Conservation (phyloP, 2,329 filamentous ascomycete species). For the Trichoderma koningiopsis region DNA sequence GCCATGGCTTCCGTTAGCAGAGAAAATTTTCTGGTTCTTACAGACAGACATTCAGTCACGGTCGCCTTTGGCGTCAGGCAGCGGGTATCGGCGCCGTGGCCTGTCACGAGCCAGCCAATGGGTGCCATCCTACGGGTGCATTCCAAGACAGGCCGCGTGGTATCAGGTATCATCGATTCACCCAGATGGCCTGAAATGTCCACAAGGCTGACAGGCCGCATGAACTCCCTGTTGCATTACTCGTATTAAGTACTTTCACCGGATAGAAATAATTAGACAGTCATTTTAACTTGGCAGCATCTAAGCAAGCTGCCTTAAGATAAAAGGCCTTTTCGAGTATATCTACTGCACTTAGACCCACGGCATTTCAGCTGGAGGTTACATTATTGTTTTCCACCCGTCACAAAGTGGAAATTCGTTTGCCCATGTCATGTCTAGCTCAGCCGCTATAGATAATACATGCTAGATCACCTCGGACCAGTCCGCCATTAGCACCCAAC, state of each 20-base stretch:
- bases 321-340: not conserved
- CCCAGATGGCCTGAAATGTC: not conserved
- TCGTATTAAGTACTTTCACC: no score
- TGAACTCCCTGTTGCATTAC: not conserved
- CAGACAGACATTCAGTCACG: not conserved
- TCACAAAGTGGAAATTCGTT: not conserved
- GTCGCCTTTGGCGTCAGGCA: not conserved
- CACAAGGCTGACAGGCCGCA: slow-evolving; percentile 3
- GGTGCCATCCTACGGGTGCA: not conserved
- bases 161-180: slow-evolving; percentile 3
- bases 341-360: not conserved
- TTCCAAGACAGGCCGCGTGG: not conserved
- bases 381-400: not conserved
- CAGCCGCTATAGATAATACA: not conserved
- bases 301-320: not conserved
- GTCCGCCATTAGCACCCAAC: not conserved
- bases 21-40: not conserved
- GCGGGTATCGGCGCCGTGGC: not conserved
- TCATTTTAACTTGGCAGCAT: not conserved
- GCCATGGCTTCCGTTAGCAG: not conserved
- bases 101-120: slow-evolving; percentile 1
- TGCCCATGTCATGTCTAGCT: not conserved
- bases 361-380: not conserved
- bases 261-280: not conserved
- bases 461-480: not conserved